Conservation (phyloP, 805 yeast genomes). For the Teunomyces aglyptinius region DNA sequence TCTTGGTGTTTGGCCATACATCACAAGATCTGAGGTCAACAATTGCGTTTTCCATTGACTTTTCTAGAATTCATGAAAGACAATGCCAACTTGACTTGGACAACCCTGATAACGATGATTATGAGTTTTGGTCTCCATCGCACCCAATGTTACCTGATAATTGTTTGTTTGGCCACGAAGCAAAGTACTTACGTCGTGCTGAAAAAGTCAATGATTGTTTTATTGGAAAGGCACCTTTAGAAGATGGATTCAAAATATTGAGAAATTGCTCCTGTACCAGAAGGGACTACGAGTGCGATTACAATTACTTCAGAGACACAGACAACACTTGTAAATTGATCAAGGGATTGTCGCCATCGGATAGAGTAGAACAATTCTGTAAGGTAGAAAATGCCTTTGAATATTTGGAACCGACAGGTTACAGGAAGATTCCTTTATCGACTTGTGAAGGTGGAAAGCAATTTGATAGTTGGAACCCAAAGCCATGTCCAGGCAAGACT, state of each 20-base stretch:
- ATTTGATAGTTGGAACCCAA: slow-evolving; percentile 62
- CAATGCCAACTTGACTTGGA: slow-evolving; percentile 46
- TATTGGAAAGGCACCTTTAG: slow-evolving; percentile 60
- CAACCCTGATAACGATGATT: slow-evolving; percentile 40
- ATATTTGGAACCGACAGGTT: slow-evolving; percentile 88
- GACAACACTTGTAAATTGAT: slow-evolving; percentile 88
- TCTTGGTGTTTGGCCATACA: slow-evolving; percentile 55
- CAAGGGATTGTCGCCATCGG: slow-evolving; percentile 67
- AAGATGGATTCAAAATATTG: slow-evolving; percentile 52
- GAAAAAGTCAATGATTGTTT: slow-evolving; percentile 59
- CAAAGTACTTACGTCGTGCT: slow-evolving; percentile 41
- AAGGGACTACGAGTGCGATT: slow-evolving; percentile 91
- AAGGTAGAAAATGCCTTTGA: slow-evolving; percentile 55
- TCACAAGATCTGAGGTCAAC: slow-evolving; percentile 41
- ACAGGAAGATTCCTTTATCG: slow-evolving; percentile 78
- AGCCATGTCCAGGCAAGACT: slow-evolving; percentile 87
- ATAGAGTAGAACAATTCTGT: slow-evolving; percentile 59
- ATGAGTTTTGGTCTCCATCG: slow-evolving; percentile 42
- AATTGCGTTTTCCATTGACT: slow-evolving; percentile 40
- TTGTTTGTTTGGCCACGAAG: slow-evolving; percentile 45
- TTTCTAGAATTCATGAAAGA: slow-evolving; percentile 31
- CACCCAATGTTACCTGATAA: slow-evolving; percentile 34
- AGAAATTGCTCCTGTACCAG: slow-evolving; percentile 82
- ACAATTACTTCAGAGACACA: slow-evolving; percentile 62
- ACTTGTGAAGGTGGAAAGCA: slow-evolving; percentile 81